Evolutionary conservation across 2,329 filamentous ascomycete genomes (phyloP).

Genomic region (Ampelomyces quisqualis): DNA sequence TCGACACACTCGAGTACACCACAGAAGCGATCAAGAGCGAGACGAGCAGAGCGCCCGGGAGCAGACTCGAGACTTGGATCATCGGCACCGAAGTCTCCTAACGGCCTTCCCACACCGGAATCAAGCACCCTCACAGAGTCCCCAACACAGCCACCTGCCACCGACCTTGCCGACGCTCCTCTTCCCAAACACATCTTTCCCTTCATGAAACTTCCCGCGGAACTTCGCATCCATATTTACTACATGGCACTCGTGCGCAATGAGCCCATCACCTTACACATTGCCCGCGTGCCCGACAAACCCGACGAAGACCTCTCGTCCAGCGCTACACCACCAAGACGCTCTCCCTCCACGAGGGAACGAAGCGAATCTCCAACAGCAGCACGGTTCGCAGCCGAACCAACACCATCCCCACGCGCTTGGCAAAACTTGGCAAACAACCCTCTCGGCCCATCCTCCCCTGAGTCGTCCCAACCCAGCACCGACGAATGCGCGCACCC

Average conservation of each 20-base stretch:
- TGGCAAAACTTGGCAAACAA: neutral
- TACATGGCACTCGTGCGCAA: conserved; percentile 39
- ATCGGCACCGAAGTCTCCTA: neutral
- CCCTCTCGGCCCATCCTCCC: conserved; percentile 1
- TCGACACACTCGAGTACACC: neutral
- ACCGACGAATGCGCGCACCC: conserved; percentile 4
- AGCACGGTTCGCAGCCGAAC: too few species aligned
- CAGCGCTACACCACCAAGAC: too few species aligned
- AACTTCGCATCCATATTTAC: conserved; percentile 51
- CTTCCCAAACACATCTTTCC: conserved; percentile 28
- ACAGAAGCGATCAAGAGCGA: neutral
- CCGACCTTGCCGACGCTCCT: neutral
- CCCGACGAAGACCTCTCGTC: conserved; percentile 12
- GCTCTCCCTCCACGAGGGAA: too few species aligned
- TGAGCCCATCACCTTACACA: conserved; percentile 34
- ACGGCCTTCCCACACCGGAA: conserved; percentile 24
- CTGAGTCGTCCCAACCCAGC: neutral
- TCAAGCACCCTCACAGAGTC: conserved; percentile 20
- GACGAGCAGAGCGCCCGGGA: neutral
- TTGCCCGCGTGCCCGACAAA: conserved; percentile 14
- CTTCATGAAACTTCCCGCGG: conserved; percentile 49
- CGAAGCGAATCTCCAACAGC: too few species aligned
- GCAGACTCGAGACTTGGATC: neutral
- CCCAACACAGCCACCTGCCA: conserved; percentile 3
- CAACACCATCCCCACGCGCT: too few species aligned